Conservation (phyloP, 2,329 filamentous ascomycete genomes). For the Arthrobotrys pseudoclavata region DNA sequence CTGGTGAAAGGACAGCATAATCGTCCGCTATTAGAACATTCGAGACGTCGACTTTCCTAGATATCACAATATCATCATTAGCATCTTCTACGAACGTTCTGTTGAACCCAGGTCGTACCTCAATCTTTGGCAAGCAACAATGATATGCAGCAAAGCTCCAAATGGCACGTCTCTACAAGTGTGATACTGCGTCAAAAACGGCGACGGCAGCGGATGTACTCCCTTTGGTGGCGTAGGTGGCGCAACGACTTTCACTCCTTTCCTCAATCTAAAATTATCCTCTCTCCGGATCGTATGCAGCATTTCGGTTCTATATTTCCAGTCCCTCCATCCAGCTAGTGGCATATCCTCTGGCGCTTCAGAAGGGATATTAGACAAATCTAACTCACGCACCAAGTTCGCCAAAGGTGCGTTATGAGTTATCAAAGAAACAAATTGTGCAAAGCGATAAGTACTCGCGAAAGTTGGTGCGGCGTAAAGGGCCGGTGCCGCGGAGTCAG, state of each 20-base stretch:
- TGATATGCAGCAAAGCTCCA: conserved; percentile 63
- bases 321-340: conserved; percentile 64
- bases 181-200: conserved; percentile 62
- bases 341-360: conserved; percentile 61
- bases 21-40: conserved; percentile 62
- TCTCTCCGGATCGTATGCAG: conserved; percentile 61
- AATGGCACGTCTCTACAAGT: conserved; percentile 62
- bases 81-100: not conserved
- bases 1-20: conserved; percentile 59
- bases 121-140: conserved; percentile 63
- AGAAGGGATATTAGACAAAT: conserved; percentile 60
- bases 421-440: conserved; percentile 64
- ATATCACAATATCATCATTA: conserved; percentile 5
- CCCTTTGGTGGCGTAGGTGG: conserved; percentile 31
- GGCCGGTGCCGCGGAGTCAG: conserved; percentile 61
- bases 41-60: conserved; percentile 61
- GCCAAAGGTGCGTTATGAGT: conserved; percentile 62
- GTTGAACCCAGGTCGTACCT: conserved; percentile 39
- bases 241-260: conserved; percentile 24
- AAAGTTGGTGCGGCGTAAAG: conserved; percentile 63
- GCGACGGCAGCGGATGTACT: conserved; percentile 62
- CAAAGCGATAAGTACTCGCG: conserved; percentile 63
- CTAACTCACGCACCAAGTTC: conserved; percentile 62
- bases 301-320: conserved; percentile 63
- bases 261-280: conserved; percentile 40